Evolutionary conservation across 208 protist genomes (phyloP).

Genomic region (Crithidia brevicula): DNA sequence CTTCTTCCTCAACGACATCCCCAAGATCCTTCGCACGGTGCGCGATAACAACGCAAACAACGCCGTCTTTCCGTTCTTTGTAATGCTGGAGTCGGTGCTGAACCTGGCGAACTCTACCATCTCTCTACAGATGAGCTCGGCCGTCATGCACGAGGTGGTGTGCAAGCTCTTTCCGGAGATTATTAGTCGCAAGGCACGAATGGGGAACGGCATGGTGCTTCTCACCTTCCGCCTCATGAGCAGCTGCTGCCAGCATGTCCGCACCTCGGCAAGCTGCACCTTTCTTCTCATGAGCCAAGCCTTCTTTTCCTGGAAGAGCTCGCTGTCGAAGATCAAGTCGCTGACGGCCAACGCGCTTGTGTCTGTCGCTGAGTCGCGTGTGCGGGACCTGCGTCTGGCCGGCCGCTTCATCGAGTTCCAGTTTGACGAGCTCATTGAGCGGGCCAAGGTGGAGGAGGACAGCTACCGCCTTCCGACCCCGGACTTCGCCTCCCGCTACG

Average conservation of each 20-base stretch:
- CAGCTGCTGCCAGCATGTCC: constrained; percentile 83
- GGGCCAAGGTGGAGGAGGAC: constrained; percentile 62
- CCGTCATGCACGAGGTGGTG: constrained; percentile 71
- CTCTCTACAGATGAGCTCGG: constrained; percentile 80
- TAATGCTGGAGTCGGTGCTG: constrained; percentile 81
- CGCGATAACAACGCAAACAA: constrained; percentile 46
- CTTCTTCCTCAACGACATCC: constrained; percentile 70
- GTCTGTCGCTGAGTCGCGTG: constrained; percentile 82
- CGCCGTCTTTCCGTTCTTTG: constrained; percentile 84
- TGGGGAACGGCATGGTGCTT: constrained; percentile 79
- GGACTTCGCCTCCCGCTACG: constrained; percentile 57
- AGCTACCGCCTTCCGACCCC: constrained; percentile 43
- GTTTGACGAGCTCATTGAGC: constrained; percentile 75
- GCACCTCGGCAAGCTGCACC: constrained; percentile 51
- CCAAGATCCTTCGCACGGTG: constrained; percentile 59
- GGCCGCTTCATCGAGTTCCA: constrained; percentile 85
- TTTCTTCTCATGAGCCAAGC: constrained; percentile 85
- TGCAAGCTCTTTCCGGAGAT: constrained; percentile 82
- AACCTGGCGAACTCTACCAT: constrained; percentile 80
- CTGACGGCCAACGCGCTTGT: constrained; percentile 81
- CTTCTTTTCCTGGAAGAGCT: constrained; percentile 74
- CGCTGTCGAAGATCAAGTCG: constrained; percentile 79
- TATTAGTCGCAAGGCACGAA: constrained; percentile 70
- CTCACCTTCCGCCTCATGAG: constrained; percentile 89
- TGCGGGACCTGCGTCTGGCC: constrained; percentile 76